Conservation (phyloP, 257 asterid species). For the Petrea volubilis region DNA sequence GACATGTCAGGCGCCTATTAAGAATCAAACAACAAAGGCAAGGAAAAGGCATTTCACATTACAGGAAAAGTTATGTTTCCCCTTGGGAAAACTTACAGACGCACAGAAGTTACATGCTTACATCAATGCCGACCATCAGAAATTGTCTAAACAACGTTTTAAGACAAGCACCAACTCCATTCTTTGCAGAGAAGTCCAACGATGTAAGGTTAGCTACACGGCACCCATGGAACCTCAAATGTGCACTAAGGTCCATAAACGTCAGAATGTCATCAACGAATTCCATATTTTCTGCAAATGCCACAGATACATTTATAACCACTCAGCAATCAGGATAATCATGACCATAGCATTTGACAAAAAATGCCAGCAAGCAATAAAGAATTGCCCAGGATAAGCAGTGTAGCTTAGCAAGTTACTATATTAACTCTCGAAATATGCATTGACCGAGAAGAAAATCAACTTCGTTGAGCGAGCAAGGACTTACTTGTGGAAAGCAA, state of each 20-base stretch:
- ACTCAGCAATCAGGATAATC: not conserved
- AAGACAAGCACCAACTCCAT: constrained; percentile 85
- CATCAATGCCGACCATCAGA: constrained; percentile 58
- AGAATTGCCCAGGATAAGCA: not conserved
- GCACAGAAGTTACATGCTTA: constrained; percentile 36
- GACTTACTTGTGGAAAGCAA: constrained; percentile 82
- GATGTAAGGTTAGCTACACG: constrained; percentile 80
- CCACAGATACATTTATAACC: not conserved
- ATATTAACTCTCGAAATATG: not conserved
- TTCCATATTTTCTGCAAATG: constrained; percentile 75
- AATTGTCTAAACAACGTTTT: constrained; percentile 70
- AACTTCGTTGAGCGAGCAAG: constrained; percentile 8
- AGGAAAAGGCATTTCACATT: constrained; percentile 2
- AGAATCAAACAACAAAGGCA: constrained; percentile 21
- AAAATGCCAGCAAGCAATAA: not conserved
- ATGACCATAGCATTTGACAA: not conserved
- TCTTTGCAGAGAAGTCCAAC: constrained; percentile 69
- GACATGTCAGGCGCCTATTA: constrained; percentile 85
- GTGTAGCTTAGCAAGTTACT: not conserved
- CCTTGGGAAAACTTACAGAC: not conserved
- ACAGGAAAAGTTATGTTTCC: not conserved
- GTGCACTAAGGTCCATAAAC: constrained; percentile 69
- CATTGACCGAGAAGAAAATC: not conserved
- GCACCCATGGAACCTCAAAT: constrained; percentile 65
- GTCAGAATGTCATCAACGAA: constrained; percentile 81